These are phyloP conservation scores for Echinochloa phyllopogon DNA, from an alignment of 176 grass and related monocot species.

Conservation along the genomic window DNA sequence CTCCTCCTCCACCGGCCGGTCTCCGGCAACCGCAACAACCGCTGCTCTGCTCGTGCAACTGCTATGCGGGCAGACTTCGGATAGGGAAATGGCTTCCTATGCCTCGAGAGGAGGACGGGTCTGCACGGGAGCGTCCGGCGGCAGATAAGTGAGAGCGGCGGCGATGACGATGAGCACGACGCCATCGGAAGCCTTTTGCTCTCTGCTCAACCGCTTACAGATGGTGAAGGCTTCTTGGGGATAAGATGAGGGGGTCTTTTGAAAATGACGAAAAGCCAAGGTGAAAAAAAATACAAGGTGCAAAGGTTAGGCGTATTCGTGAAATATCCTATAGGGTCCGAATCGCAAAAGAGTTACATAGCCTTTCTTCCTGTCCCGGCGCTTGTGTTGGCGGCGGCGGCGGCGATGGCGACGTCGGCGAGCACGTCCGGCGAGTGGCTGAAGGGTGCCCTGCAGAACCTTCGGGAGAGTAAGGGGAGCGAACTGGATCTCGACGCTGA, in stretches of 20 bases:
- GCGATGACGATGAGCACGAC: neutral
- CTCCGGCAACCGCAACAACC: conserved; percentile 16
- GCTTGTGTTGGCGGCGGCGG: conserved; percentile 30
- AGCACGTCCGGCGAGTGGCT: conserved; percentile 83
- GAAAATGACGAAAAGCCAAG: neutral
- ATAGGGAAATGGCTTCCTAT: conserved; percentile 26
- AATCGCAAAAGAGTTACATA: neutral
- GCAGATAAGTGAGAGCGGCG: conserved; percentile 32
- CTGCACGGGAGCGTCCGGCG: conserved; percentile 38
- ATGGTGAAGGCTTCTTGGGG: neutral
- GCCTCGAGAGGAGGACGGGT: conserved; percentile 25
- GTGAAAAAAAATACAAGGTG: neutral
- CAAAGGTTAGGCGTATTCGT: neutral
- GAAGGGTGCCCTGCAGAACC: conserved; percentile 58
- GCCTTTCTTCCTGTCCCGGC: neutral
- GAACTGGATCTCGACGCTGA: conserved; percentile 68
- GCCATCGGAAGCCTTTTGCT: conserved; percentile 28
- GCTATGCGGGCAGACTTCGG: conserved; percentile 6
- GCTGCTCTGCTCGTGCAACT: conserved; percentile 16
- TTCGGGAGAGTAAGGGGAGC: conserved; percentile 54
- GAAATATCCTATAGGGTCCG: neutral
- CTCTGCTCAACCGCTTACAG: neutral
- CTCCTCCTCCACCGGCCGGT: conserved; percentile 17
- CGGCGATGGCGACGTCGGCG: conserved; percentile 49
- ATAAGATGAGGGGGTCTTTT: conserved; percentile 32